Evolutionary conservation across 768 basidiomycete genomes (phyloP).

Genomic region (Lepiota venenata): DNA sequence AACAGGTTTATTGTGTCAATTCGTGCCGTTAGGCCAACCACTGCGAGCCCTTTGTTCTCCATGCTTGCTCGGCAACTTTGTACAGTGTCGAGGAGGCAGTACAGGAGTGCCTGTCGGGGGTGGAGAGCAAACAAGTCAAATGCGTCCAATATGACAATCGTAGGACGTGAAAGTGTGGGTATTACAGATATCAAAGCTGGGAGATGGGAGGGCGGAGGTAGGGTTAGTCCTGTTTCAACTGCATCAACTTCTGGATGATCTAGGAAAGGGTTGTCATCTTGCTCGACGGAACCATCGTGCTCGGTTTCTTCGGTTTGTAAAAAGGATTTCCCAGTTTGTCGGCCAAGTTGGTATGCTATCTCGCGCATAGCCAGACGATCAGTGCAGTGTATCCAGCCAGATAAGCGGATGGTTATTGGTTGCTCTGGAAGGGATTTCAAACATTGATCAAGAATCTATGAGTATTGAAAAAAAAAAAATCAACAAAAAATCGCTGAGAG

Average conservation of each 20-base stretch:
- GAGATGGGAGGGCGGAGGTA: slow-evolving; percentile 68
- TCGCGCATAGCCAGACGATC: slow-evolving; percentile 92
- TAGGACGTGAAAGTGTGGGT: slow-evolving; percentile 75
- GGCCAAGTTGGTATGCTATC: slow-evolving; percentile 79
- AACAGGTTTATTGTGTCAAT: slow-evolving; percentile 85
- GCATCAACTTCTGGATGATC: slow-evolving; percentile 23
- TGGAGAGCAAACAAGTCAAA: slow-evolving; percentile 94
- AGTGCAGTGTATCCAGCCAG: slow-evolving; percentile 80
- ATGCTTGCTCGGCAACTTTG: slow-evolving; percentile 73
- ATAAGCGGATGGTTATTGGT: slow-evolving; percentile 77
- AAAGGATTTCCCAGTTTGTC: slow-evolving; percentile 68
- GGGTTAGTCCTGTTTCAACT: slow-evolving; percentile 24
- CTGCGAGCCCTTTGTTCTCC: slow-evolving; percentile 66
- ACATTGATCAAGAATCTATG: slow-evolving; percentile 59
- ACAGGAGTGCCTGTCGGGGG: slow-evolving; percentile 88
- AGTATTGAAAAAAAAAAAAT: slow-evolving; percentile 9
- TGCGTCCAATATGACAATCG: slow-evolving; percentile 82
- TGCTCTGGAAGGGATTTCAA: slow-evolving; percentile 40
- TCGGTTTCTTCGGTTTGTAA: slow-evolving; percentile 25
- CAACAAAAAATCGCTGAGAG: neutral
- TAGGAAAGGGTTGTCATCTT: slow-evolving; percentile 47
- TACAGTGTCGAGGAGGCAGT: slow-evolving; percentile 92
- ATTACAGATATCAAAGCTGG: slow-evolving; percentile 73
- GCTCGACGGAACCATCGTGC: slow-evolving; percentile 29
- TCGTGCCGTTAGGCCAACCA: slow-evolving; percentile 84